phyloP scores from a whole-genome alignment of 768 basidiomycete species.

The Mycena filopes region DNA sequence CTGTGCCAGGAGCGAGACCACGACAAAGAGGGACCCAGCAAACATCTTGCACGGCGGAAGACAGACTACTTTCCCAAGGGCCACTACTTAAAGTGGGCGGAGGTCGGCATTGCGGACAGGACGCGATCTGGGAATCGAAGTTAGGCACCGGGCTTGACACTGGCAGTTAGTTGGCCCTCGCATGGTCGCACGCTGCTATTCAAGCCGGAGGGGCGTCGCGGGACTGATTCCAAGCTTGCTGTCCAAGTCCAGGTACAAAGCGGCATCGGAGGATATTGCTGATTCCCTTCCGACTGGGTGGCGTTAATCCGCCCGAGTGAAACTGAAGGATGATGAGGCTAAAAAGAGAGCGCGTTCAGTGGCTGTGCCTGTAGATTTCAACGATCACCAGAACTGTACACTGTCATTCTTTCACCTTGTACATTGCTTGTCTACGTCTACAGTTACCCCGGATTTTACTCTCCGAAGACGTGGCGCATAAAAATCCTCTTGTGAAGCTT shows the following conservation, averaged over 20 bases:
- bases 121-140: conserved; percentile 5
- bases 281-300: conserved; percentile 5
- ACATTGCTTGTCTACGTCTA: neutral
- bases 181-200: conserved; percentile 22
- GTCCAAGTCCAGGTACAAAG: conserved; percentile 19
- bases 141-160: conserved; percentile 28
- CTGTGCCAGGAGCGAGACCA: conserved; percentile 36
- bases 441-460: conserved; percentile 28
- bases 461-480: conserved; percentile 52
- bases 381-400: conserved; percentile 10
- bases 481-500: conserved; percentile 56
- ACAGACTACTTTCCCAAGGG: neutral
- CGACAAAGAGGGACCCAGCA: conserved; percentile 17
- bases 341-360: neutral
- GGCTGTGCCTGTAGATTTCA: too few species aligned
- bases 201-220: conserved; percentile 14
- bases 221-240: conserved; percentile 16
- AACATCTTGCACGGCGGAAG: conserved; percentile 20
- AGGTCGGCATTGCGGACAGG: conserved; percentile 11
- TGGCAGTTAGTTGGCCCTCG: conserved; percentile 35
- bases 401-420: neutral
- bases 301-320: neutral
- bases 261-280: conserved; percentile 7
- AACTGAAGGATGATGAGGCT: neutral
- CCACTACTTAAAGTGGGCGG: conserved; percentile 12